Evolutionary conservation across 345 rosid genomes (phyloP), one percentile per base, ranked within the genome.

Genomic region (Cardamine occulta): DNA sequence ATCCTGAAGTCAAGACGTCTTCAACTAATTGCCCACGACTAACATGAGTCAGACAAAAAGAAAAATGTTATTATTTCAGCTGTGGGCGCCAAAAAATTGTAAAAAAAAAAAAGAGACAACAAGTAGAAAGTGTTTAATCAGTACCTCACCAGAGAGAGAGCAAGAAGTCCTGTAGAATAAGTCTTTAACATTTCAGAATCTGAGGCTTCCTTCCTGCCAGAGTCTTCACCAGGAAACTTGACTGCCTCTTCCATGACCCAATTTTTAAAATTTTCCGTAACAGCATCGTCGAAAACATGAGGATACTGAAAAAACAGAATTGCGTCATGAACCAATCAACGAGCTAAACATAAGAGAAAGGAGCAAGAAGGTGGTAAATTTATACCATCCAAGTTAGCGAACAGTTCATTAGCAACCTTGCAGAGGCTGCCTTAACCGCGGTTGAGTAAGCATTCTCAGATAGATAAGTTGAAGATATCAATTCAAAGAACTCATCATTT

Each of bases 401-500:
- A 79, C 96, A 89, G 78, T 87, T 86, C 79, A 86, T 73, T 19
- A 95, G 83, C 82, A 95, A 86, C 84, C 98, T 87, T 52, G 93
- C 86, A 71, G 96, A 84, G 63, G 99, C 93, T 24, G 99, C 97
- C 81, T 90, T 92, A 28, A 92, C 84, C 3, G 93, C 74, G 24
- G 82, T 82, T 63, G 98, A 85, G 78, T 86, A 90, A 76, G 88
- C 74, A 71, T 81, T 80, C 55, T 90, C 99, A 52, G 98, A 90
- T 21, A 95, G 87, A 81, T 82, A 92, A 82, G 83, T 95, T 19
- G 91, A 89, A 5, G 97, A 92, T 73, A 90, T 83, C 89, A 95
- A 84, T 44, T 95, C 98, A 82, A 92, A 95, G 76, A 95, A 95
- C 73, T 95, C 99, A 80, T 95, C 99, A 69, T 92, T 95, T 48